Base-by-base conservation (phyloP, 1,284 basidiomycete genomes). In the Albatrellus sp. region DNA sequence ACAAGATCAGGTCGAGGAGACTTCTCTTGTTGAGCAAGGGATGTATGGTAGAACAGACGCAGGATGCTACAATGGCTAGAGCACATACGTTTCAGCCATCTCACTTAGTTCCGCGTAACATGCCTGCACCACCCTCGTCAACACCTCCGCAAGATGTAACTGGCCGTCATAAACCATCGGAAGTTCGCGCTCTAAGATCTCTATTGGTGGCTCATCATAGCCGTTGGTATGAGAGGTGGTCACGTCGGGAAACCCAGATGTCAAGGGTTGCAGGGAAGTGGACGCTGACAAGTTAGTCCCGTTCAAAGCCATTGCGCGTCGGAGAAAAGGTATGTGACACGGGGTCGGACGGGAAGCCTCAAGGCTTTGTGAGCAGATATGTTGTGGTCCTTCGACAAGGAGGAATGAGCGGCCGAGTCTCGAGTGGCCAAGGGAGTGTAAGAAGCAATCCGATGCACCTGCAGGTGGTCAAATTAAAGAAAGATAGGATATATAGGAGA, bases 61-160 rank as follows among this genome's bases (percentile, higher is more conserved):
- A 17, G 5, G 17, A 29, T 31, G 29, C 14, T 28, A 37, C 35
- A 44, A 29, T 33, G 30, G 30, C 3, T 28, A 17, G 36, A 38
- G 45, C 17, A 62, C 84, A 61, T 60, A 90, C 81, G 88, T 92
- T 67, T 93, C 90, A 40, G 83, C 78, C 57, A 90, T 66, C 60
- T 89, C 90, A 2, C 77, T 78, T 35, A 93, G 65, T 54, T 90
- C 85, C 31, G 85, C 80, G 61, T 89, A 93, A 52, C 89, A 82
- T 36, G 79, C 69, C 59, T 90, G 87, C 52, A 77, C 72, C 40
- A 88, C 71, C 45, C 87, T 71, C 37, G 84, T 84, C 24, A 91
- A 70, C 37, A 92, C 59, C 38, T 87, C 83, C 38, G 75, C 75
- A 6, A 94, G 67, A 0, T 77, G 72, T 11, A 91, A 66, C 56